phyloP scores from a whole-genome alignment of 305 asterid genomes.

The Fraxinus nigra region DNA sequence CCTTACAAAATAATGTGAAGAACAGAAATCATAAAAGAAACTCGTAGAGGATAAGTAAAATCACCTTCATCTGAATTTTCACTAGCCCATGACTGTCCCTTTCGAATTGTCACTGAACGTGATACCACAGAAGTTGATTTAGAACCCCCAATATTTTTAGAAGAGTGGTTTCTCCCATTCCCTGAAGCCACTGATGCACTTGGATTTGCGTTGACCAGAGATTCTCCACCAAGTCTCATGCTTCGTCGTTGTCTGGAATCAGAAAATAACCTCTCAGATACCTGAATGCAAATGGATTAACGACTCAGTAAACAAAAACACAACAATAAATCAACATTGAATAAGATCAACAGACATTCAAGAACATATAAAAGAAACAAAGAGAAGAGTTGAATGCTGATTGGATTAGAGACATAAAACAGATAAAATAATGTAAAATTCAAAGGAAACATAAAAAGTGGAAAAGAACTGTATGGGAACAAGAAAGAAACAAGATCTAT shows the following conservation, averaged over 20 bases:
- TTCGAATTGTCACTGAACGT: slow-evolving; percentile 66
- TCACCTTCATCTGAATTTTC: slow-evolving; percentile 81
- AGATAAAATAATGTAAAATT: not conserved
- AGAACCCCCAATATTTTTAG: slow-evolving; percentile 64
- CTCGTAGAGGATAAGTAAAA: slow-evolving; percentile 19
- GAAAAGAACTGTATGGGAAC: not conserved
- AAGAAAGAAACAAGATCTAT: slow-evolving; percentile 11
- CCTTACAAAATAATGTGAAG: not conserved
- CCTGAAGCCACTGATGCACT: slow-evolving; percentile 51
- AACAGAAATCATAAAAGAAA: slow-evolving; percentile 2
- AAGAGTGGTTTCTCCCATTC: slow-evolving; percentile 61
- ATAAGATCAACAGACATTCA: slow-evolving; percentile 1
- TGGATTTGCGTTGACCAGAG: slow-evolving; percentile 46
- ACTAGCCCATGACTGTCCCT: slow-evolving; percentile 61
- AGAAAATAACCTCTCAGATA: slow-evolving; percentile 90
- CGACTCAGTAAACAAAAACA: slow-evolving; percentile 27
- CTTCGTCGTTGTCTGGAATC: slow-evolving; percentile 94
- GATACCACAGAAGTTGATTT: slow-evolving; percentile 56
- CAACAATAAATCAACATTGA: not conserved
- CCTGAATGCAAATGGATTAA: slow-evolving; percentile 45
- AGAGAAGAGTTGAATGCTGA: not conserved
- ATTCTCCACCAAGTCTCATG: slow-evolving; percentile 87
- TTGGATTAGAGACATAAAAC: not conserved
- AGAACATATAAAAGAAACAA: slow-evolving; percentile 2
- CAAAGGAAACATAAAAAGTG: not conserved